Conservation (phyloP, 1,139 yeast genomes). For the Citeromyces hawaiiensis region DNA sequence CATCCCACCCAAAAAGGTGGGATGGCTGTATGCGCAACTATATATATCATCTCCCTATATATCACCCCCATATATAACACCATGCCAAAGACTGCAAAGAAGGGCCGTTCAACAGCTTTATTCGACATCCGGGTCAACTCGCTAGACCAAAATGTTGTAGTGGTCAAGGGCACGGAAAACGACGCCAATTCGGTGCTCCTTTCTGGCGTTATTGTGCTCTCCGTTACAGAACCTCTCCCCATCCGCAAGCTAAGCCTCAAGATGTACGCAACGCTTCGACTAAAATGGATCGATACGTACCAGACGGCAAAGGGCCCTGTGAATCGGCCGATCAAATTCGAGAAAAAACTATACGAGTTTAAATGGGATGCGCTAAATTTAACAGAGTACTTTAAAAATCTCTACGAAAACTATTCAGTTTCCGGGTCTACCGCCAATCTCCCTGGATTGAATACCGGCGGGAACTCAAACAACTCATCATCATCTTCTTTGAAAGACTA, state of each 20-base stretch:
- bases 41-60: not conserved
- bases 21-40: not conserved
- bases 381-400: constrained; percentile 12
- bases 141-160: constrained; percentile 65
- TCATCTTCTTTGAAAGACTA: constrained; percentile 11
- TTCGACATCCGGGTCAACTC: constrained; percentile 54
- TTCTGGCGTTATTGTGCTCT: constrained; percentile 65
- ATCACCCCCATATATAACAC: not conserved
- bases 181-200: constrained; percentile 72
- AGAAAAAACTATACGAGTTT: constrained; percentile 58
- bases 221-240: constrained; percentile 64
- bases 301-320: constrained; percentile 29
- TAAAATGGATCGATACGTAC: constrained; percentile 41
- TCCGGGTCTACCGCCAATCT: constrained; percentile 1
- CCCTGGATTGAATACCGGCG: constrained; percentile 14
- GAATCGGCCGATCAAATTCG: constrained; percentile 43
- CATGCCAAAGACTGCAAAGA: constrained; percentile 1
- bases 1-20: not conserved
- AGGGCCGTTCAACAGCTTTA: constrained; percentile 24
- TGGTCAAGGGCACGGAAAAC: constrained; percentile 63
- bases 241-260: constrained; percentile 51
- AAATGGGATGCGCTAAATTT: constrained; percentile 62
- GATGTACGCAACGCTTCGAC: constrained; percentile 48
- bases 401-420: constrained; percentile 4
- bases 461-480: constrained; percentile 16